phyloP scores from a whole-genome alignment of 768 basidiomycete species.

The Xerocomellus amylosporus region DNA sequence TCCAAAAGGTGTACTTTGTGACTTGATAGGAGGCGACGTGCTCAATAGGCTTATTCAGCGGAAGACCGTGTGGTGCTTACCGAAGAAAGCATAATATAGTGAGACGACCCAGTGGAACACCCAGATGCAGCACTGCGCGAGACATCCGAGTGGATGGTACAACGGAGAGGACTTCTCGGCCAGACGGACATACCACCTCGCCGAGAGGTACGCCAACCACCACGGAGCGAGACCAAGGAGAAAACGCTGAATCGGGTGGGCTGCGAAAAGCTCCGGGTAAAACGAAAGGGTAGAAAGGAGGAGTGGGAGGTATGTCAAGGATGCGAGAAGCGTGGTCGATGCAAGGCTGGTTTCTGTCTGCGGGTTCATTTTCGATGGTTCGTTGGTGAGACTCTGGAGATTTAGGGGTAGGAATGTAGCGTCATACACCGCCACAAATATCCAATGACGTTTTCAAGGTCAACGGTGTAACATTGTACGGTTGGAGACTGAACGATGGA shows the following conservation, averaged over 20 bases:
- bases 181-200: conserved; percentile 22
- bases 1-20: conserved; percentile 9
- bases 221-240: conserved; percentile 22
- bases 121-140: conserved; percentile 25
- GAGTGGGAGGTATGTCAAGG: conserved; percentile 12
- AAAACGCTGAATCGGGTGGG: conserved; percentile 16
- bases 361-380: conserved; percentile 5
- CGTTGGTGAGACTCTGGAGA: not conserved
- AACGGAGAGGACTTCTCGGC: conserved; percentile 19
- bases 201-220: conserved; percentile 19
- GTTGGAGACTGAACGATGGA: not conserved
- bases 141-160: conserved; percentile 26
- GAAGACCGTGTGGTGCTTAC: not conserved
- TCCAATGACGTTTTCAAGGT: not conserved
- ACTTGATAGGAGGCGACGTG: conserved; percentile 1
- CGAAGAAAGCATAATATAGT: conserved; percentile 20
- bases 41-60: not conserved
- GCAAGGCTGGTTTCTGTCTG: not conserved
- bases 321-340: conserved; percentile 12
- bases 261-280: conserved; percentile 5
- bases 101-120: conserved; percentile 24
- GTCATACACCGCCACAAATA: conserved; percentile 8
- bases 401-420: conserved; percentile 1
- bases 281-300: conserved; percentile 18
- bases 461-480: no score